Base-by-base conservation (phyloP, 1,139 yeast species). In the Magnusiomyces paraingens region DNA sequence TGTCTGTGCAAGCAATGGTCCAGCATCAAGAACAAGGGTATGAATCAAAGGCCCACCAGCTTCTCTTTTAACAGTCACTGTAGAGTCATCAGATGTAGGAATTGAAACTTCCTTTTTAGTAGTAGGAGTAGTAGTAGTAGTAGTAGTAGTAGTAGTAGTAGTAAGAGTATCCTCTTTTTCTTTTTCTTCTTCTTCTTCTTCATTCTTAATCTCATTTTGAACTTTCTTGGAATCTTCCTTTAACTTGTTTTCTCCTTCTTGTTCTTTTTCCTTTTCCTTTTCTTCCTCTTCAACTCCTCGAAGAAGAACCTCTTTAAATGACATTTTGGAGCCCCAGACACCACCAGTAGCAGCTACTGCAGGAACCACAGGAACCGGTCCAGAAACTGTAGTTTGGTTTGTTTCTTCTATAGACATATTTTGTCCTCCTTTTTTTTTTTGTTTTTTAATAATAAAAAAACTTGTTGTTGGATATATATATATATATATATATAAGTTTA, bases 1-100 rank as follows among this genome's bases (percentile, higher is more conserved):
- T 5, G 94, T 78, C 65, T 87, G 94, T 1, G 95, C 86, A 62
- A 93, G 85, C 63, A 93, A 74, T 11, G 99, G 99, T 54, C 96
- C 95, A 6, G 98, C 97, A 77, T 93, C 99, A 61, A 93, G 76
- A 15, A 93, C 85, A 55, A 93, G 73, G 42, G 26, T 47, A 18
- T 47, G 43, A 14, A 47, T 32, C 2, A 12, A 11, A 11, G 50
- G 50, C 10, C 38, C 50, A 18, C 42, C 50, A 4, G 42, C 43
- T 5, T 22, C 26, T 14, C 29, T 17, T 4, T 47, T 41, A 2
- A 47, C 50, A n/a, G 50, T 47, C 14, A 15, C 42, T 2, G 50
- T 47, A 17, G 41, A 32, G n/a, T 47, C n/a, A 6, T 36, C 50
- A 20, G 32, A 26, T 5, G 32, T 5, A 5, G 32, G 32, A 26